Percentiles rank a stretch among this genome's conserved stretches.
These are phyloP conservation scores for Trametes versicolor DNA, from an alignment of 1,284 basidiomycete genomes.

Conservation along the genomic window DNA sequence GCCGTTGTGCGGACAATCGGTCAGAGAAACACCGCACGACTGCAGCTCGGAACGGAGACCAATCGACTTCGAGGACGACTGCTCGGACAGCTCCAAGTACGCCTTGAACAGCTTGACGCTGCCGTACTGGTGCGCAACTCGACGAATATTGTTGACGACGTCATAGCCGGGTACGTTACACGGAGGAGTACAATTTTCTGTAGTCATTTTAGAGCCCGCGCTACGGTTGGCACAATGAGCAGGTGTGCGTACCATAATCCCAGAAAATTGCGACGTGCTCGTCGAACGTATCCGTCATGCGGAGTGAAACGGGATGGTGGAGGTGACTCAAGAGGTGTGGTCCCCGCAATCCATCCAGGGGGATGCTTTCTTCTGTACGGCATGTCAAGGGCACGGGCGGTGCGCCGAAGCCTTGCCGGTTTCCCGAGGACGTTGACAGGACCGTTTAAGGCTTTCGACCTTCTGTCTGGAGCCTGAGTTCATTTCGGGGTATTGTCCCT, in stretches of 20 bases:
- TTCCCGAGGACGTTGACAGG: constrained; percentile 5
- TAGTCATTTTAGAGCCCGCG: neutral
- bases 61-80: constrained; percentile 42
- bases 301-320: neutral
- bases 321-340: neutral
- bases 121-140: constrained; percentile 42
- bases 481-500: neutral
- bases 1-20: constrained; percentile 56
- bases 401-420: constrained; percentile 23
- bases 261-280: constrained; percentile 56
- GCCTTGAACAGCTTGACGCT: constrained; percentile 53
- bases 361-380: constrained; percentile 13
- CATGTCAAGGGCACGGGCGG: constrained; percentile 32
- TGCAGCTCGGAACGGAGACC: constrained; percentile 59
- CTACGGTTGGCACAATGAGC: neutral
- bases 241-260: constrained; percentile 59
- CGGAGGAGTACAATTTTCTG: constrained; percentile 65
- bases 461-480: neutral
- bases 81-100: constrained; percentile 56
- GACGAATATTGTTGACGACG: constrained; percentile 42
- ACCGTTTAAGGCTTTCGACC: neutral
- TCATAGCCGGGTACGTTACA: constrained; percentile 56
- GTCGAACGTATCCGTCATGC: constrained; percentile 22
- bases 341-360: neutral
- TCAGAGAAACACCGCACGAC: constrained; percentile 50